Conservation (phyloP, 2,329 filamentous ascomycete species). For the Nemania sp. region DNA sequence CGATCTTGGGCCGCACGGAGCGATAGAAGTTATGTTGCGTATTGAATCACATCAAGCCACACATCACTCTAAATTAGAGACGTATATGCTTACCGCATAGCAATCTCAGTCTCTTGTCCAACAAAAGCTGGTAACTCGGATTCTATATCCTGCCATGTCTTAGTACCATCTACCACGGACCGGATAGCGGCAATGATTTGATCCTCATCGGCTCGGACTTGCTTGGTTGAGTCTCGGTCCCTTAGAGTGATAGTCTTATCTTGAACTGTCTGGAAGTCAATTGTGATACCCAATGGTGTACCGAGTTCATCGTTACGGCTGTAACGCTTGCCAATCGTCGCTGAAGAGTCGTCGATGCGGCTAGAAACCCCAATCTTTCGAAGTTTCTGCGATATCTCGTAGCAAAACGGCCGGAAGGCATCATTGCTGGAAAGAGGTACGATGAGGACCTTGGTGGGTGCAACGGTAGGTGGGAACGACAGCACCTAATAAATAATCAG, state of each 20-base stretch:
- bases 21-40: neutral
- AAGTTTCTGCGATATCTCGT: constrained; percentile 79
- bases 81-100: constrained; percentile 20
- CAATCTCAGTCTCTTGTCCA: constrained; percentile 72
- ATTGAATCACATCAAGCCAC: neutral
- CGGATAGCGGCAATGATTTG: constrained; percentile 80
- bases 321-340: constrained; percentile 95
- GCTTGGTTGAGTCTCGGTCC: constrained; percentile 90
- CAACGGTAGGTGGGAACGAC: constrained; percentile 79
- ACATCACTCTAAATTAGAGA: neutral
- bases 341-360: constrained; percentile 89
- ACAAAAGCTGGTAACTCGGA: constrained; percentile 86
- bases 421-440: constrained; percentile 86
- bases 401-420: constrained; percentile 82
- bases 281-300: constrained; percentile 91
- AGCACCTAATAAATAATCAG: constrained; percentile 64
- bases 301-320: constrained; percentile 95
- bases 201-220: constrained; percentile 86
- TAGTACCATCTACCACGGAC: constrained; percentile 60
- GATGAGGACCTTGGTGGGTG: constrained; percentile 95
- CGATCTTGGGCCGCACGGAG: neutral
- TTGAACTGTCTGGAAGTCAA: constrained; percentile 95
- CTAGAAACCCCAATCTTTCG: constrained; percentile 82
- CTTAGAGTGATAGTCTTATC: constrained; percentile 88
- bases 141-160: constrained; percentile 76